These are phyloP conservation scores for Eimeria tenella DNA, from an alignment of 169 alveolate species.

Conservation along the genomic window DNA sequence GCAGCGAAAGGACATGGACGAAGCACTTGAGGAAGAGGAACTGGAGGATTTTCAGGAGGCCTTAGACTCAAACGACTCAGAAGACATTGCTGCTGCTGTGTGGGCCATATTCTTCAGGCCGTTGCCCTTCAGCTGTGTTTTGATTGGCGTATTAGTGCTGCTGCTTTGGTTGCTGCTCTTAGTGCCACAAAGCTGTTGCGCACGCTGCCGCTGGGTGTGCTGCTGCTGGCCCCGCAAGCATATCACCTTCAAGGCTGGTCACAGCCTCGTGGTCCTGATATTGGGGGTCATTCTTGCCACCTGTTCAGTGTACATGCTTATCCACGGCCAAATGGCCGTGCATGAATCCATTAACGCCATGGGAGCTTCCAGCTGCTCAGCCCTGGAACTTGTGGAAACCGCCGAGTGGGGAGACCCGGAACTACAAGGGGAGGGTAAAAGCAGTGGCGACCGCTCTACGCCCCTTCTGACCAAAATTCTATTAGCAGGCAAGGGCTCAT, in stretches of 20 bases:
- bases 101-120: not conserved
- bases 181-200: not conserved
- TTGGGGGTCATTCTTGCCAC: not conserved
- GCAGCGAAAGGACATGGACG: not conserved
- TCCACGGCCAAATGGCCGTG: not conserved
- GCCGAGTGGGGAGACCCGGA: constrained; percentile 17
- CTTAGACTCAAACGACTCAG: not conserved
- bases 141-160: not conserved
- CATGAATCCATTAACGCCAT: not conserved
- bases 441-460: not conserved
- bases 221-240: not conserved
- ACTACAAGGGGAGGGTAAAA: not conserved
- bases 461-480: not conserved
- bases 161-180: not conserved
- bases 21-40: not conserved
- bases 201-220: not conserved
- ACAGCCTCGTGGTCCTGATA: not conserved
- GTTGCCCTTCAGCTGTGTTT: not conserved
- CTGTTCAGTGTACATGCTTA: not conserved
- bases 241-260: not conserved
- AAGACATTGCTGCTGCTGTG: not conserved
- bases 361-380: constrained; percentile 38
- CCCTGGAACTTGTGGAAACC: not conserved
- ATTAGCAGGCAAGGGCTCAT: not conserved
- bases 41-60: not conserved